Evolutionary conservation across 768 basidiomycete genomes (phyloP).

Genomic region (Suillus hirtellus): DNA sequence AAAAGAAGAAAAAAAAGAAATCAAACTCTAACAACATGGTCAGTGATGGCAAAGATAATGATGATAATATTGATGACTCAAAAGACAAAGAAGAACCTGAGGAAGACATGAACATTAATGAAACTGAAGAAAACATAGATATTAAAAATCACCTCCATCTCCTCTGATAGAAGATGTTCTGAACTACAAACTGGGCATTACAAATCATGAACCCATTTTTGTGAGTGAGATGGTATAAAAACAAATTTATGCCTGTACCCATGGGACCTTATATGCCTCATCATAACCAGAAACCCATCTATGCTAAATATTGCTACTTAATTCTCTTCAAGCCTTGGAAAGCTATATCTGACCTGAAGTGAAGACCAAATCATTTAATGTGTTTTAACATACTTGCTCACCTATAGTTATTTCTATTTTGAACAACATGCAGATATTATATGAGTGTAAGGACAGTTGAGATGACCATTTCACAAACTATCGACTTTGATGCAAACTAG

Average conservation of each 20-base stretch:
- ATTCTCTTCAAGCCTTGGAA: conserved; percentile 48
- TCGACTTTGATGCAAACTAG: background rate
- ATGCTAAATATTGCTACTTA: conserved; percentile 30
- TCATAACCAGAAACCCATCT: conserved; percentile 20
- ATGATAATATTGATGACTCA: too few species aligned
- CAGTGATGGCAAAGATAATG: too few species aligned
- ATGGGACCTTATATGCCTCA: conserved; percentile 39
- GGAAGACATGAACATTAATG: too few species aligned
- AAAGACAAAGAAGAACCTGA: too few species aligned
- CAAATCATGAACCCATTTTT: background rate
- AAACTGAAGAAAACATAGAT: too few species aligned
- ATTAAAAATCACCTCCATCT: too few species aligned
- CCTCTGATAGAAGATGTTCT: too few species aligned
- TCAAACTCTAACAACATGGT: too few species aligned
- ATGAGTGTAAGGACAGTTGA: conserved; percentile 41
- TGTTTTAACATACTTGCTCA: too few species aligned
- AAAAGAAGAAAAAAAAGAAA: too few species aligned
- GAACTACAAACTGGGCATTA: background rate
- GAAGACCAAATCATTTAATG: background rate
- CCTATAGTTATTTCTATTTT: conserved; percentile 20
- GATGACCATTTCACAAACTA: conserved; percentile 32
- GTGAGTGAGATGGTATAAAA: background rate
- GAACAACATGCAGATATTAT: conserved; percentile 42
- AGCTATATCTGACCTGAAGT: conserved; percentile 25
- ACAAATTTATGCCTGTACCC: conserved; percentile 21